Base-by-base conservation (phyloP, 2,329 filamentous ascomycete species). In the Aspergillus fischeri region DNA sequence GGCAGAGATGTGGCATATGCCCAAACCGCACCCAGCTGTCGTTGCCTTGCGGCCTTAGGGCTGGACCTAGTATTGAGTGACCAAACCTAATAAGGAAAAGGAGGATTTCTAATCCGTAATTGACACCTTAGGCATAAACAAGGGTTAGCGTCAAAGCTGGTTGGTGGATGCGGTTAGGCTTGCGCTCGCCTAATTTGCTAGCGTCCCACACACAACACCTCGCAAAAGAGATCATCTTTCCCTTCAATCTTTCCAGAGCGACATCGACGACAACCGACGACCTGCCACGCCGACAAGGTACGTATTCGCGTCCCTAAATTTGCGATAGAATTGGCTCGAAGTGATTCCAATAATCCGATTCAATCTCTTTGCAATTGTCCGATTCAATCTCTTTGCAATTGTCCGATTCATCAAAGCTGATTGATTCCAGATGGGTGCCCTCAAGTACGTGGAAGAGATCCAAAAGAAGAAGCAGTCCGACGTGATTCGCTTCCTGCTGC, bases 401-500 rank as follows among this genome's bases (percentile, higher is more conserved):
- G 28, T 42, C 29, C 17, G 38, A 57, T 53, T 29, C n/a, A n/a
- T 8, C 55, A 51, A 61, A 35, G 55, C 60, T 56, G 42, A 60
- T 66, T 52, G 52, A 49, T 45, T 64, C 55, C 60, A 93, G 87
- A 97, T 97, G 94, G 94, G 94, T 90, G 93, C 93, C 86, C 91
- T 97, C 82, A 99, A 99, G 86, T 99, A 96, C 86, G 91, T 99
- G 84, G 95, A 99, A 88, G 94, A 99, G 88, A 90, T 99, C 85
- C 92, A 97, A 83, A 97, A 99, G 92, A 97, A 96, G 91, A 99
- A 99, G 92, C 94, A 99, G 89, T 96, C 91, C 81, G 94, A 99
- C 87, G 90, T 99, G 78, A 91, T 97, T 85, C 92, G 92, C 85
- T 99, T 99, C 88, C 89, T 99, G 84, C 91, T 97, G 82, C 93